A percentile compares a stretch with the other conserved stretches of the same genome.
These are phyloP conservation scores for Ganoderma meredithae DNA, from an alignment of 1,284 basidiomycete species.

Conservation along the genomic window DNA sequence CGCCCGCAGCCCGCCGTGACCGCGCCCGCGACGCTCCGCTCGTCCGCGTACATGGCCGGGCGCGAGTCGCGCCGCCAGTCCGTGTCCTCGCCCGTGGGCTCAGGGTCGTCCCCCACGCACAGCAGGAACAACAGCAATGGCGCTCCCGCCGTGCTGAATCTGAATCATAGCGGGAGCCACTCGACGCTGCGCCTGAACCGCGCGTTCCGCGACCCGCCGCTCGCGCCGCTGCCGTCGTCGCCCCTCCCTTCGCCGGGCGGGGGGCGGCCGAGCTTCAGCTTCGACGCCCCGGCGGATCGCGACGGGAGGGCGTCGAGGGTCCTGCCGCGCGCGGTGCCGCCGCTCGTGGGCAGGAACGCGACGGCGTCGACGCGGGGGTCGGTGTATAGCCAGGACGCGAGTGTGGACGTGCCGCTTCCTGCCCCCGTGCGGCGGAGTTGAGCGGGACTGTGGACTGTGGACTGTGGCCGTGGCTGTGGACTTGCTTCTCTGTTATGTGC, in stretches of 20 bases:
- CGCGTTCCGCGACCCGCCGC: conserved; percentile 38
- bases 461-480: neutral
- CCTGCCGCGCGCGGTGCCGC: neutral
- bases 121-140: conserved; percentile 16
- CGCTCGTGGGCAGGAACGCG: conserved; percentile 2
- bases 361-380: conserved; percentile 21
- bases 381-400: conserved; percentile 18
- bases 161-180: conserved; percentile 23
- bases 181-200: conserved; percentile 23
- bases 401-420: neutral
- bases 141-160: neutral
- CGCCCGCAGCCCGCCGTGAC: conserved; percentile 20
- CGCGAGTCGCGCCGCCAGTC: conserved; percentile 29
- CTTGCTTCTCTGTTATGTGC: neutral
- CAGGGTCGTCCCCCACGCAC: conserved; percentile 19
- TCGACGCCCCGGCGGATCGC: conserved; percentile 5
- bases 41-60: conserved; percentile 37
- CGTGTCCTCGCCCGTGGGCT: conserved; percentile 1
- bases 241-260: conserved; percentile 33
- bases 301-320: neutral
- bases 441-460: too few relatives aligned
- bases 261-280: conserved; percentile 26
- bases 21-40: conserved; percentile 30
- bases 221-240: conserved; percentile 37
- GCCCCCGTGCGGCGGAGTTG: neutral